A percentile compares a stretch with the other conserved stretches of the same genome.
Evolutionary conservation across 1,139 yeast species (phyloP).

Genomic region (Geotrichum bryndzae): DNA sequence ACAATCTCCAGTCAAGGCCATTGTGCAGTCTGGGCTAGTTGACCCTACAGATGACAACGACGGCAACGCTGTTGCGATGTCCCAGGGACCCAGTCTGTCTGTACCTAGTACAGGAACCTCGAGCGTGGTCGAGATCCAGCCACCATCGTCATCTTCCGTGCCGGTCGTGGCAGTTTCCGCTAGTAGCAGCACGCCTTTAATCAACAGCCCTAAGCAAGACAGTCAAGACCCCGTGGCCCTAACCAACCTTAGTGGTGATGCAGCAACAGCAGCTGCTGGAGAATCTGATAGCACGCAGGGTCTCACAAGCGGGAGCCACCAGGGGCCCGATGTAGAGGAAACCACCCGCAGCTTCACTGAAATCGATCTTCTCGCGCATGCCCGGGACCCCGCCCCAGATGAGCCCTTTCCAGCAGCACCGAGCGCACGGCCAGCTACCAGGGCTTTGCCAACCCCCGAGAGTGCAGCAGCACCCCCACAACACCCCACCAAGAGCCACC

Average conservation of each 20-base stretch:
- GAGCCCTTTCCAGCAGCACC: background rate
- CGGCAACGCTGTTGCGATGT: background rate
- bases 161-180: background rate
- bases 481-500: background rate
- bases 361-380: background rate
- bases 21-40: background rate
- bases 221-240: too few relatives aligned
- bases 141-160: background rate
- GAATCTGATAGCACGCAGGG: too few relatives aligned
- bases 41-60: background rate
- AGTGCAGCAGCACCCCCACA: background rate
- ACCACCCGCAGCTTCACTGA: too few relatives aligned
- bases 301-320: too few relatives aligned
- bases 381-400: background rate
- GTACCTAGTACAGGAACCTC: background rate
- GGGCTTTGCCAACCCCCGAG: background rate
- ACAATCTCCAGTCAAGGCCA: background rate
- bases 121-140: background rate
- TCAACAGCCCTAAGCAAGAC: too few relatives aligned
- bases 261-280: too few relatives aligned
- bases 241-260: too few relatives aligned
- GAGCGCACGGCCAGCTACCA: background rate
- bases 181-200: too few relatives aligned
- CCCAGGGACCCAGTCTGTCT: background rate
- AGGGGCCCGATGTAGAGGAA: too few relatives aligned